Evolutionary conservation across 768 basidiomycete species (phyloP), one percentile per base, ranked within the genome.

Genomic region (Inosperma sp.): DNA sequence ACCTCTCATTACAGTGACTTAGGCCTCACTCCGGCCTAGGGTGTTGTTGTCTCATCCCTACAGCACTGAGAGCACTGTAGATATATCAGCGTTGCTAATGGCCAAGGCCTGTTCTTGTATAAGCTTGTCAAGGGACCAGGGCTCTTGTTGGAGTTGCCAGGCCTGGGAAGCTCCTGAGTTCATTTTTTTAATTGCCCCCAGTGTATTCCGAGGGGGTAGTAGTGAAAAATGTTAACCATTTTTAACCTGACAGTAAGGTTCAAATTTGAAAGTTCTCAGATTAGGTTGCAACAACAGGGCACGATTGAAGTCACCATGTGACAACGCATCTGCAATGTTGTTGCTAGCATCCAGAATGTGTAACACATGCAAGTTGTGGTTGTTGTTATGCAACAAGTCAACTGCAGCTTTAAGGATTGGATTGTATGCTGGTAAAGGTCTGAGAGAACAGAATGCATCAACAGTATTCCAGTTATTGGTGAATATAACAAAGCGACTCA

Each of bases 381-480:
- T 8, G 3, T 14, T 7, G 0, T 29, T 7, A 1, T 66, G 7
- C 1, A 66, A 19, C 1, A 60, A 25, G 47, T 63, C 56, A 2
- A 60, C 21, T 1, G 55, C 29, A 0, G 26, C n/a, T 4, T 44
- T 41, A 2, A 70, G 48, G 5, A 72, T 36, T 4, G 31, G 26
- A 48, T 71, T 72, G 56, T 62, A 66, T 0, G 7, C 4, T 0
- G 62, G 58, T 1, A 9, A 13, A 3, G 59, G 55, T 5, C 42
- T 34, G 0, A 69, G 51, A 2, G 63, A 49, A 47, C 59, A 61
- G 43, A 73, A 75, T 5, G 73, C 61, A 1, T 56, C 39, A 2
- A 73, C 65, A 0, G 67, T 64, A 55, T 70, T 70, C 0, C 54
- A 26, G 27, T 61, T 72, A 40, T 74, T 72, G 0, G 63, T 62